Conservation (phyloP, 257 asterid species). For the Solanum chilense region DNA sequence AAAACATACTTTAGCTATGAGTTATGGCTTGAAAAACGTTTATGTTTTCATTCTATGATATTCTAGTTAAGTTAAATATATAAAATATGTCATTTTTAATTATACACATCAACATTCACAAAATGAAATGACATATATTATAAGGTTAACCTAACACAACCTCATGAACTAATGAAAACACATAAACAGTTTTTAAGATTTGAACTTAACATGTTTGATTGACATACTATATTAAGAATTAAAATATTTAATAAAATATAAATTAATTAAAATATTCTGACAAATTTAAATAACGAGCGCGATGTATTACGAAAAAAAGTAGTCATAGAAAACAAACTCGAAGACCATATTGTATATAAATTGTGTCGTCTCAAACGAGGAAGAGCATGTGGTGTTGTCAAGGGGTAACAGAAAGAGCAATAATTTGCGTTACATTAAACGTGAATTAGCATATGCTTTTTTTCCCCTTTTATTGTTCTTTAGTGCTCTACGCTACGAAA, state of each 20-base stretch:
- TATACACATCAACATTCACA: not conserved
- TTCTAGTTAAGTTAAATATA: no score
- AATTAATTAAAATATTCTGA: not conserved
- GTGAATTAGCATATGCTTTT: not conserved
- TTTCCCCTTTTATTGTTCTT: not conserved
- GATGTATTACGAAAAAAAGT: not conserved
- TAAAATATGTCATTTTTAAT: no score
- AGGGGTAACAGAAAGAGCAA: not conserved
- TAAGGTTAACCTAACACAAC: no score
- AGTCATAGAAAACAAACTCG: not conserved
- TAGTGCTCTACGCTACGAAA: not conserved
- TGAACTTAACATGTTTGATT: not conserved
- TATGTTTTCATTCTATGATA: no score
- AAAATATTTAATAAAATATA: fast-evolving
- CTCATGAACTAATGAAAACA: not conserved
- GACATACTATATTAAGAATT: no score
- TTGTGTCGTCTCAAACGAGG: not conserved
- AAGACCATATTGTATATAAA: not conserved
- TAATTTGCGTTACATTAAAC: not conserved
- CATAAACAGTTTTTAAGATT: no score
- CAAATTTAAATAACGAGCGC: not conserved
- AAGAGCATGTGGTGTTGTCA: not conserved
- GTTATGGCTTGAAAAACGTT: no score
- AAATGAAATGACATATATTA: not conserved
- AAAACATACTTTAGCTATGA: no score